These are phyloP conservation scores for Podaxis sp. DNA, from an alignment of 768 basidiomycete species.

Conservation along the genomic window DNA sequence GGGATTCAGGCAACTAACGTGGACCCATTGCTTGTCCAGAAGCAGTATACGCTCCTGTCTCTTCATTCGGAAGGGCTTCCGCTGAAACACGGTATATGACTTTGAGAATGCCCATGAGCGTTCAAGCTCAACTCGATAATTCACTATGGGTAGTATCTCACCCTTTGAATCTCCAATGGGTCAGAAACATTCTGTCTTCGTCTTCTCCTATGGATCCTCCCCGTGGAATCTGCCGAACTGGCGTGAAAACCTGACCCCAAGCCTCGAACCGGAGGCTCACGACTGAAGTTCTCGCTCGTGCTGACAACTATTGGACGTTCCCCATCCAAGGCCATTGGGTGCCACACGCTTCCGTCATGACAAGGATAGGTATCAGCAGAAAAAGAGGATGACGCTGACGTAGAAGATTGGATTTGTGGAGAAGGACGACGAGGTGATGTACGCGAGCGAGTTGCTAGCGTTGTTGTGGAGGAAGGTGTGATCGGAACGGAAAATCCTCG, in stretches of 20 bases:
- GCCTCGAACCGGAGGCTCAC: background rate
- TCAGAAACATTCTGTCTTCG: background rate
- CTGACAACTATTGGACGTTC: background rate
- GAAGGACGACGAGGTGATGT: too few species aligned
- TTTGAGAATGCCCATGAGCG: background rate
- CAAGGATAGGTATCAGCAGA: background rate
- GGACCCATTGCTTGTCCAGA: slow-evolving; percentile 12
- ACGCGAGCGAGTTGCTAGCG: too few species aligned
- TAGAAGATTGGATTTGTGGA: too few species aligned
- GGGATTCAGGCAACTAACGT: background rate
- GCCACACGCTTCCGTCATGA: too few species aligned
- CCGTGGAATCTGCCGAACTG: background rate
- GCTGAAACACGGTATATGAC: slow-evolving; percentile 13
- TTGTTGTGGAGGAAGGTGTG: too few species aligned
- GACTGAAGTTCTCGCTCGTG: background rate
- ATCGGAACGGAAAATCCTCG: too few species aligned
- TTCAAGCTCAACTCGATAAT: background rate
- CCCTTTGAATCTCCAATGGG: background rate
- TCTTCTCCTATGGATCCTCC: background rate
- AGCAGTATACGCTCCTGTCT: slow-evolving; percentile 5
- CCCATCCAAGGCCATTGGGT: background rate
- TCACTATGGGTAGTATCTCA: background rate
- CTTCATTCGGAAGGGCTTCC: slow-evolving; percentile 3
- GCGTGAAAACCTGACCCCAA: background rate
- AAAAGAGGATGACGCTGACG: too few species aligned